These are phyloP conservation scores for Sporothrix schenckii DNA, from an alignment of 2,329 filamentous ascomycete species.

Conservation along the genomic window DNA sequence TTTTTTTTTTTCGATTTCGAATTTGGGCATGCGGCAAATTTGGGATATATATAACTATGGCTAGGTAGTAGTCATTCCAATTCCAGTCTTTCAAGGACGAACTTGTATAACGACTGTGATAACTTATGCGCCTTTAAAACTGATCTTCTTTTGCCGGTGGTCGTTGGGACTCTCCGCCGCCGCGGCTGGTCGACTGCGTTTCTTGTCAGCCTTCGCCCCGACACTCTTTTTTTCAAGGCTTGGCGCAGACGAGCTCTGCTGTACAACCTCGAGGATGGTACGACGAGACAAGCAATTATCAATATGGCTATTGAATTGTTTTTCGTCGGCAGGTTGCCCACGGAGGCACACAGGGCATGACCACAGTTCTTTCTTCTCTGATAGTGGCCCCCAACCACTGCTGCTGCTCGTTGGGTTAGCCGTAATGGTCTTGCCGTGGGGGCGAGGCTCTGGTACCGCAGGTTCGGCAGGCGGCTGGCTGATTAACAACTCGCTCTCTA, in stretches of 20 bases:
- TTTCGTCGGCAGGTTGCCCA: slow-evolving; percentile 74
- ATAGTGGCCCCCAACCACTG: slow-evolving; percentile 26
- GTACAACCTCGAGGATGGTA: slow-evolving; percentile 81
- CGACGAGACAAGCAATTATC: slow-evolving; percentile 85
- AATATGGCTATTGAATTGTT: slow-evolving; percentile 84
- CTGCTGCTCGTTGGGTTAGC: slow-evolving; percentile 49
- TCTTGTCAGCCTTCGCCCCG: slow-evolving; percentile 44
- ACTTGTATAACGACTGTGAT: not conserved
- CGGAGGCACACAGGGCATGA: slow-evolving; percentile 84
- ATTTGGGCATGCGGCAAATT: not conserved
- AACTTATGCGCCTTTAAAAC: slow-evolving; percentile 48
- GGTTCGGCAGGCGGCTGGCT: slow-evolving; percentile 20
- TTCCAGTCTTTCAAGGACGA: too few species aligned
- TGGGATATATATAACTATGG: not conserved
- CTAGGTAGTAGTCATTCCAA: not conserved
- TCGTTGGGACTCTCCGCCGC: slow-evolving; percentile 41
- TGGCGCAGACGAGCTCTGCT: slow-evolving; percentile 48
- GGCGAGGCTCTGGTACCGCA: slow-evolving; percentile 38
- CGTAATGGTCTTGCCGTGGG: slow-evolving; percentile 57
- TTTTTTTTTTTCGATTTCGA: too few species aligned
- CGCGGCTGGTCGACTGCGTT: slow-evolving; percentile 42
- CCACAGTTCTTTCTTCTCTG: slow-evolving; percentile 64
- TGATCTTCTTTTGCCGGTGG: slow-evolving; percentile 56
- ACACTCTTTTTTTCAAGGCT: slow-evolving; percentile 47
- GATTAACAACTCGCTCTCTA: not conserved